phyloP scores from a whole-genome alignment of 306 rosid species.

The Datisca glomerata region DNA sequence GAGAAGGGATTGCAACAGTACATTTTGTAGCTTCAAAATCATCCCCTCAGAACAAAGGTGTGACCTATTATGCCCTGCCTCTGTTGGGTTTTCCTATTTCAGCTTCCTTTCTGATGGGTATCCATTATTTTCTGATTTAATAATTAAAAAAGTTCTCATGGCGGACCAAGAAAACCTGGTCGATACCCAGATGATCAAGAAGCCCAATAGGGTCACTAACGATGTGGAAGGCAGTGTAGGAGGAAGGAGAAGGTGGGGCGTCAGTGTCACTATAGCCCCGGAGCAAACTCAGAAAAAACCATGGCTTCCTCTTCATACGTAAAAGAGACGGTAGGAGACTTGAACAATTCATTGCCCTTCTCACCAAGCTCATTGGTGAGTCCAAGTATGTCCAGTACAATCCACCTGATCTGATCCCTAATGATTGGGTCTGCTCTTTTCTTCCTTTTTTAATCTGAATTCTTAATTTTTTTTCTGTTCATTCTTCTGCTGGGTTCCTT shows the following conservation, averaged over 20 bases:
- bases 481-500: background rate
- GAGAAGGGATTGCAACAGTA: constrained; percentile 64
- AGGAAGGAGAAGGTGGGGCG: too few species aligned
- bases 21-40: constrained; percentile 54
- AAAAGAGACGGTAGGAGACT: constrained; percentile 39
- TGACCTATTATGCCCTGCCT: background rate
- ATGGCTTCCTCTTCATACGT: constrained; percentile 37
- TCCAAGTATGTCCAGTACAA: constrained; percentile 76
- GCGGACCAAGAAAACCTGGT: too few species aligned
- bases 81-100: background rate
- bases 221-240: too few species aligned
- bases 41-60: constrained; percentile 87
- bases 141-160: too few species aligned
- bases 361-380: constrained; percentile 67
- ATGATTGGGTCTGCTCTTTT: constrained; percentile 56
- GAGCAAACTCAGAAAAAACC: constrained; percentile 4
- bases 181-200: too few species aligned
- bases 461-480: background rate
- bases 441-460: background rate
- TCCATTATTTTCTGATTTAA: background rate
- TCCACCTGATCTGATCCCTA: constrained; percentile 68
- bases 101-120: background rate
- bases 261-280: too few species aligned
- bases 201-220: too few species aligned
- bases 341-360: constrained; percentile 48